phyloP scores from a whole-genome alignment of 2,329 filamentous ascomycete species.

The Monosporascus sp. region DNA sequence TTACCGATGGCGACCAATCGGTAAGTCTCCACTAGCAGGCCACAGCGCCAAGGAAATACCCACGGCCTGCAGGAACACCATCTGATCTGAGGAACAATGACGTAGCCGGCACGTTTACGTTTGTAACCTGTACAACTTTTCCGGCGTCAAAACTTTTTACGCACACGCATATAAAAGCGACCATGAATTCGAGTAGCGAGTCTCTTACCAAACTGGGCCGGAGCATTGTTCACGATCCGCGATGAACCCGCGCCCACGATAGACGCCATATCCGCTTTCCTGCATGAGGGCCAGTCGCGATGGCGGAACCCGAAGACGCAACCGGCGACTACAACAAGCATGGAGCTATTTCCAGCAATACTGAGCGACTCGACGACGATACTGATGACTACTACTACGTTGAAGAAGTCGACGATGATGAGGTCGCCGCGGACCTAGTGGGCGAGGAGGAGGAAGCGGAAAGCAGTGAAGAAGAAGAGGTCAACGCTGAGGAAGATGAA shows the following conservation, averaged over 20 bases:
- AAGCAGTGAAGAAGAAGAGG: background rate
- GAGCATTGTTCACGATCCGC: background rate
- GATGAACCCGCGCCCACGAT: background rate
- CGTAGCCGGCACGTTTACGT: too few species aligned
- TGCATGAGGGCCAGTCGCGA: background rate
- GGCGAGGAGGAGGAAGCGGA: background rate
- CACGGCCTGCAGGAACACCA: too few species aligned
- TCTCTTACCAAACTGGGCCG: background rate
- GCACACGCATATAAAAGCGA: background rate
- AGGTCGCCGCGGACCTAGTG: background rate
- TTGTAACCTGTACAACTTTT: too few species aligned
- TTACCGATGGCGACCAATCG: too few species aligned
- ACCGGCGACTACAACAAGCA: background rate
- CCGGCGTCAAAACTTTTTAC: too few species aligned
- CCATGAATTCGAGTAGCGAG: background rate
- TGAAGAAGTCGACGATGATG: background rate
- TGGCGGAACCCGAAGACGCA: background rate
- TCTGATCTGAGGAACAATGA: too few species aligned
- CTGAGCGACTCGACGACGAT: background rate
- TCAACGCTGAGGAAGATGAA: background rate
- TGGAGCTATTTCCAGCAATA: background rate
- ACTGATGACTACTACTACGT: background rate
- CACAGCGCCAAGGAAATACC: too few species aligned
- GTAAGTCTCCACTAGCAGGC: too few species aligned
- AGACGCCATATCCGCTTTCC: background rate